Evolutionary conservation across 169 alveolate species (phyloP).

Genomic region (Plasmodium chabaudi): DNA sequence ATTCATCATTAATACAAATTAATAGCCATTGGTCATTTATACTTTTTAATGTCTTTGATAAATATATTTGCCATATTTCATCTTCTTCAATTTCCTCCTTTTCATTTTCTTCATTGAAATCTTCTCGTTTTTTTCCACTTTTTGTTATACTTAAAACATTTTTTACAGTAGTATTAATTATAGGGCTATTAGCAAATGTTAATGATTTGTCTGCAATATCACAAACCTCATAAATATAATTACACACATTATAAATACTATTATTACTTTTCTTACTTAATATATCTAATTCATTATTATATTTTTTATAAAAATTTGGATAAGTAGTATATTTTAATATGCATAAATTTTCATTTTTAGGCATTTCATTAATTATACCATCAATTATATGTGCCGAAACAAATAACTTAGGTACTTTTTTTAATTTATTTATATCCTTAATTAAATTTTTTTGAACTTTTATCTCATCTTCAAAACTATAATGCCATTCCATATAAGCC

Average conservation of each 20-base stretch:
- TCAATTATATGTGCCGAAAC: slow-evolving; percentile 77
- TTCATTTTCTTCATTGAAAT: slow-evolving; percentile 70
- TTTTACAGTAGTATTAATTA: slow-evolving; percentile 68
- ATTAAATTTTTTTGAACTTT: slow-evolving; percentile 53
- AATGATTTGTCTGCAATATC: slow-evolving; percentile 74
- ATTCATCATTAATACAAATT: slow-evolving; percentile 61
- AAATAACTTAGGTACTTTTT: slow-evolving; percentile 46
- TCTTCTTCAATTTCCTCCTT: slow-evolving; percentile 44
- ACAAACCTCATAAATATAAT: slow-evolving; percentile 73
- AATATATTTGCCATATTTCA: slow-evolving; percentile 75
- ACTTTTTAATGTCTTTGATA: slow-evolving; percentile 52
- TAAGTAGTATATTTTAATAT: slow-evolving; percentile 61
- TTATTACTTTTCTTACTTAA: slow-evolving; percentile 9
- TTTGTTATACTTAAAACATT: slow-evolving; percentile 71
- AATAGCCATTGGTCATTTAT: slow-evolving; percentile 73
- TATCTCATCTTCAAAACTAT: slow-evolving; percentile 71
- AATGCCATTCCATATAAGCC: slow-evolving; percentile 77
- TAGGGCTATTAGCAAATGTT: slow-evolving; percentile 64
- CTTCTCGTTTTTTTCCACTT: slow-evolving; percentile 75
- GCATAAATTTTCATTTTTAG: slow-evolving; percentile 68
- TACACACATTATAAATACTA: slow-evolving; percentile 52
- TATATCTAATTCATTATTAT: slow-evolving; percentile 41
- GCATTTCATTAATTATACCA: slow-evolving; percentile 62
- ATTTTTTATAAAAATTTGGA: slow-evolving; percentile 48
- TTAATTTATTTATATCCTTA: slow-evolving; percentile 32